Evolutionary conservation across 345 rosid species (phyloP).

Genomic region (Salix koriyanagi): DNA sequence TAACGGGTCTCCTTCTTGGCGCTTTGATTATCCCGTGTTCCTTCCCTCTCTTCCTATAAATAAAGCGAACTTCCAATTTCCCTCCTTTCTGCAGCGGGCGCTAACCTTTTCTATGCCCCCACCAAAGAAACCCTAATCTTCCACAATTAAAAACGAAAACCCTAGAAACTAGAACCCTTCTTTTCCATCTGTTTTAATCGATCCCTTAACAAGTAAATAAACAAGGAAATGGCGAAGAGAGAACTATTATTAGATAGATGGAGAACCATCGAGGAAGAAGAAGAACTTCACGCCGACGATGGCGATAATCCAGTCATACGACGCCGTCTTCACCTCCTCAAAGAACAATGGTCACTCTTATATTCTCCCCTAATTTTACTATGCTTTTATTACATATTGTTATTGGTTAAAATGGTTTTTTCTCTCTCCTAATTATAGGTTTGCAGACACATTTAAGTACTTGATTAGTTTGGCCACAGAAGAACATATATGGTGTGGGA

Average conservation of each 20-base stretch:
- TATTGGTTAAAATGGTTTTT: not conserved
- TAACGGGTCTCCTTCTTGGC: no score
- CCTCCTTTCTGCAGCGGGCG: no score
- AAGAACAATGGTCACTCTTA: constrained; percentile 67
- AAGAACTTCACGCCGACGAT: constrained; percentile 44
- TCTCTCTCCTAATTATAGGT: constrained; percentile 41
- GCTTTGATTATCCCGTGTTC: no score
- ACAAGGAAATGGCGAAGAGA: constrained; percentile 37
- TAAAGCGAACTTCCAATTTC: no score
- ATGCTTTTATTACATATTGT: not conserved
- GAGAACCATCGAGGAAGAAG: constrained; percentile 79
- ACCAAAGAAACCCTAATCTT: not conserved
- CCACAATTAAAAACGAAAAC: not conserved
- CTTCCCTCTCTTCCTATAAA: no score
- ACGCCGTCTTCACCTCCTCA: constrained; percentile 52
- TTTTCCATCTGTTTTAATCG: not conserved
- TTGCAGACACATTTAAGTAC: constrained; percentile 67
- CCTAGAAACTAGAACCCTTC: not conserved
- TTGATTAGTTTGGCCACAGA: constrained; percentile 64
- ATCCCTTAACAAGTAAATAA: not conserved
- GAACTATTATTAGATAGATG: constrained; percentile 59
- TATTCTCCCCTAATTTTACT: not conserved
- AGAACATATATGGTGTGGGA: constrained; percentile 79
- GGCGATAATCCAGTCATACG: constrained; percentile 32
- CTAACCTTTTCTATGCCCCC: no score